Evolutionary conservation across 2,329 filamentous ascomycete species (phyloP).

Genomic region (Trichoderma brevicompactum): DNA sequence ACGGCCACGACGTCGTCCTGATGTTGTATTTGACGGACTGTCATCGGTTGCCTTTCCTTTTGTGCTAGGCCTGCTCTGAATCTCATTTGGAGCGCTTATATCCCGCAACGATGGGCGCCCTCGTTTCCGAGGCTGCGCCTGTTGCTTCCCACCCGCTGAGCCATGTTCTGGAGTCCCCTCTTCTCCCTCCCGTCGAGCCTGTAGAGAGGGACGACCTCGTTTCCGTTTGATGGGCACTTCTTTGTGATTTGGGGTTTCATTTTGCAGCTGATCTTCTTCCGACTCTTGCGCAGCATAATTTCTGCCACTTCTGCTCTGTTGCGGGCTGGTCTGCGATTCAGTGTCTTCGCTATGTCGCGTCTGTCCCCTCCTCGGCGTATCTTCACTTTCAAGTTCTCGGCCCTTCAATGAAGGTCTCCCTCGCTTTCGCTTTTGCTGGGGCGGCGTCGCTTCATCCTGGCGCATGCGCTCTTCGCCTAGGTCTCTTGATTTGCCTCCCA

Average conservation of each 20-base stretch:
- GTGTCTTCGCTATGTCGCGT: slow-evolving; percentile 17
- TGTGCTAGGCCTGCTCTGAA: neutral
- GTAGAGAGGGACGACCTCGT: slow-evolving; percentile 34
- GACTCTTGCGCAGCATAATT: slow-evolving; percentile 30
- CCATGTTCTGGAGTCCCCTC: neutral
- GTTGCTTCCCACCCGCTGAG: slow-evolving; percentile 2
- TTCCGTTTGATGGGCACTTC: slow-evolving; percentile 28
- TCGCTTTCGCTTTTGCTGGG: slow-evolving; percentile 43
- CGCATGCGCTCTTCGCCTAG: neutral
- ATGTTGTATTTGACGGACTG: slow-evolving; percentile 1
- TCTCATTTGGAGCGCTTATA: slow-evolving; percentile 1
- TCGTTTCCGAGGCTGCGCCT: slow-evolving; percentile 30
- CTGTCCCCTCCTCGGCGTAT: slow-evolving; percentile 18
- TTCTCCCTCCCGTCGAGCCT: slow-evolving; percentile 14
- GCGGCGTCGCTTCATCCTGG: slow-evolving; percentile 5
- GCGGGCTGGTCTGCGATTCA: slow-evolving; percentile 13
- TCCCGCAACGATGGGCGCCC: slow-evolving; percentile 34
- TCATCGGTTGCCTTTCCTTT: neutral
- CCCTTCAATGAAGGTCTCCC: slow-evolving; percentile 40
- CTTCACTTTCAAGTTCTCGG: slow-evolving; percentile 25
- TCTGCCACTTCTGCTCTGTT: slow-evolving; percentile 31
- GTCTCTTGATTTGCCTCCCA: slow-evolving; percentile 17
- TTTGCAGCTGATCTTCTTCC: slow-evolving; percentile 30
- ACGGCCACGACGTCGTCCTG: slow-evolving; percentile 16
- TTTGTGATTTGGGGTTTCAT: slow-evolving; percentile 30